A percentile compares a stretch with the other conserved stretches of the same genome.
These are phyloP conservation scores for Chytriomyces sp. DNA, from an alignment of 192 early-diverging fungal species.

Conservation along the genomic window DNA sequence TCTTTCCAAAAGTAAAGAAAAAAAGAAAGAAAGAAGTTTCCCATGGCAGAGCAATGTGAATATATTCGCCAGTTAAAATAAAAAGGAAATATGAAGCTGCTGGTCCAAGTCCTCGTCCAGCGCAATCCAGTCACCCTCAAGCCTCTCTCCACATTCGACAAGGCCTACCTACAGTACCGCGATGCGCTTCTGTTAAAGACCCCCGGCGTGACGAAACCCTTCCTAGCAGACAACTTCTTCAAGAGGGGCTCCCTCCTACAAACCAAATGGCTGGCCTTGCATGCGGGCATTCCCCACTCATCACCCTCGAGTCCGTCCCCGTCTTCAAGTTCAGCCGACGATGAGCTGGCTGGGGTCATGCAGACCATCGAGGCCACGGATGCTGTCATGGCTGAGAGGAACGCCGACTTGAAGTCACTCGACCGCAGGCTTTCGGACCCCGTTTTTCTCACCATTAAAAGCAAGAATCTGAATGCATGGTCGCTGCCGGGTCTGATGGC, in stretches of 20 bases:
- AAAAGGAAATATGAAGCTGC: not conserved
- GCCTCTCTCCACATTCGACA: constrained; percentile 66
- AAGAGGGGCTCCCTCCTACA: constrained; percentile 78
- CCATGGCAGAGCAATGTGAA: not conserved
- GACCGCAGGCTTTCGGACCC: constrained; percentile 78
- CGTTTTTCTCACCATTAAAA: constrained; percentile 81
- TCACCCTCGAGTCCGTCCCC: constrained; percentile 19
- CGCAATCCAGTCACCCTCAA: constrained; percentile 72
- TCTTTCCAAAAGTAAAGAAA: not conserved
- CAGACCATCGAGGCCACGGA: constrained; percentile 44
- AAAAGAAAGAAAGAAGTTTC: constrained; percentile 3
- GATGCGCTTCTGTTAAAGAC: constrained; percentile 54
- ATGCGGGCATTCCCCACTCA: constrained; percentile 6
- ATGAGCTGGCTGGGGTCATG: constrained; percentile 47
- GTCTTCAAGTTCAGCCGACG: constrained; percentile 40
- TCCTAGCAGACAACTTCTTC: constrained; percentile 75
- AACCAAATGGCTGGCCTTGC: constrained; percentile 57
- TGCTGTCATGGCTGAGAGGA: constrained; percentile 65
- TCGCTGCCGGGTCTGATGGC: not conserved
- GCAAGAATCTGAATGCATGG: constrained; percentile 34
- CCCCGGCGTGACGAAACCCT: constrained; percentile 56
- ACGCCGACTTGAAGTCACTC: constrained; percentile 74
- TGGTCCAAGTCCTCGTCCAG: constrained; percentile 63
- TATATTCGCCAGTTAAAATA: not conserved
- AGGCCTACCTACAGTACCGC: constrained; percentile 72